Evolutionary conservation across 768 basidiomycete species (phyloP).

Genomic region (Leccinum arenicola): DNA sequence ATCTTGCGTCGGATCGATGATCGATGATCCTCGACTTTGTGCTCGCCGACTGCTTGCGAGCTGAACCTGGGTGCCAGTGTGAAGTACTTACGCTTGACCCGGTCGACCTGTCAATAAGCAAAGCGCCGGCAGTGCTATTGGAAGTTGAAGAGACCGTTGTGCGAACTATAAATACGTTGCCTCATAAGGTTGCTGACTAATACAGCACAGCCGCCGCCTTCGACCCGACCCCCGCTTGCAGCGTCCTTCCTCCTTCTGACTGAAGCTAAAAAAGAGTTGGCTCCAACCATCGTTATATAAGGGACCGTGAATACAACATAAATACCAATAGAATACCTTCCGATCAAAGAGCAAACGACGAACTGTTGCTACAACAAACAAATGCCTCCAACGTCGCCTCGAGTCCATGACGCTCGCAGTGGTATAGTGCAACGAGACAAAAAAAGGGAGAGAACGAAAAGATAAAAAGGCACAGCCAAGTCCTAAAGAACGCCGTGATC

Average conservation of each 20-base stretch:
- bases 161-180: too few species aligned
- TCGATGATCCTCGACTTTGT: neutral
- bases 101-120: neutral
- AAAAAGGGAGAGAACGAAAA: neutral
- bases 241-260: too few species aligned
- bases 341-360: neutral
- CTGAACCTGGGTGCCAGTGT: too few species aligned
- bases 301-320: neutral
- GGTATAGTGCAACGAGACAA: constrained; percentile 4
- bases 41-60: too few species aligned
- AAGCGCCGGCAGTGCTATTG: neutral
- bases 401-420: constrained; percentile 6
- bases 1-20: neutral
- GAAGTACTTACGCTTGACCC: too few species aligned
- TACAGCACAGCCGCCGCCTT: too few species aligned
- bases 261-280: too few species aligned
- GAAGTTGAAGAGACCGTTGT: too few species aligned
- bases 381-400: neutral
- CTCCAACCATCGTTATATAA: too few species aligned
- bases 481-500: neutral
- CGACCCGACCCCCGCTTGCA: too few species aligned
- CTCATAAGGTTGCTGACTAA: too few species aligned
- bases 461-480: neutral
- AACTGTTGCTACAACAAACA: neutral
- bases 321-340: neutral